phyloP scores from a whole-genome alignment of 1,284 basidiomycete species.

The Leccinum ambiguum region DNA sequence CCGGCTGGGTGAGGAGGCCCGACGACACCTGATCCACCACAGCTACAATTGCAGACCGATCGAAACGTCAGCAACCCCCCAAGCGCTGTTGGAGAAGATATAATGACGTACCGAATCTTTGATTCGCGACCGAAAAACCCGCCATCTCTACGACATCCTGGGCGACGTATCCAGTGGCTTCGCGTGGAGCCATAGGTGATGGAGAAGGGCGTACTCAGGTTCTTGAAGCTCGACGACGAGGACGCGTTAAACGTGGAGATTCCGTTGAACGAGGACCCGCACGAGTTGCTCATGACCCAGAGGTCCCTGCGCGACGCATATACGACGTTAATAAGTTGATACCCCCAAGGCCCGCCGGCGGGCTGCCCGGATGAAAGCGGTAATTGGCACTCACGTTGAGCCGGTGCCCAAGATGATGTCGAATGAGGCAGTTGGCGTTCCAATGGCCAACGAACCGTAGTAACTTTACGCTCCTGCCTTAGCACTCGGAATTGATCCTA shows the following conservation, averaged over 20 bases:
- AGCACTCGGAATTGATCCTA: slow-evolving; percentile 8
- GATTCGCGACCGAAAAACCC: slow-evolving; percentile 41
- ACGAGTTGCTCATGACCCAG: slow-evolving; percentile 23
- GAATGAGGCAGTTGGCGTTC: slow-evolving; percentile 39
- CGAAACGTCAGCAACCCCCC: background rate
- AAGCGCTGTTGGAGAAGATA: slow-evolving; percentile 10
- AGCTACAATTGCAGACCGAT: slow-evolving; percentile 11
- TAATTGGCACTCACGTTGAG: slow-evolving; percentile 39
- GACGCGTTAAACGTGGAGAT: slow-evolving; percentile 20
- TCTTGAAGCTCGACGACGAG: slow-evolving; percentile 31
- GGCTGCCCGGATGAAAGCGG: background rate
- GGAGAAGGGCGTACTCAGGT: slow-evolving; percentile 17
- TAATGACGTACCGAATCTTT: slow-evolving; percentile 39
- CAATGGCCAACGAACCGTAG: slow-evolving; percentile 41
- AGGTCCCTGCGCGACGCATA: slow-evolving; percentile 22
- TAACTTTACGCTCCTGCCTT: slow-evolving; percentile 27
- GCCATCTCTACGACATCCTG: slow-evolving; percentile 44
- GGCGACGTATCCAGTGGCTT: slow-evolving; percentile 34
- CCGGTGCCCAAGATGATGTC: slow-evolving; percentile 57
- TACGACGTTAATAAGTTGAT: background rate
- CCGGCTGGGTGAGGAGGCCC: slow-evolving; percentile 19
- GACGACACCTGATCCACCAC: slow-evolving; percentile 20
- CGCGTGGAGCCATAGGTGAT: slow-evolving; percentile 29
- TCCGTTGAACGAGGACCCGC: slow-evolving; percentile 18
- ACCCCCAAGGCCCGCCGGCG: slow-evolving; percentile 18